Base-by-base conservation (phyloP, 2,329 filamentous ascomycete genomes). In the Ceratocystis colombiana region DNA sequence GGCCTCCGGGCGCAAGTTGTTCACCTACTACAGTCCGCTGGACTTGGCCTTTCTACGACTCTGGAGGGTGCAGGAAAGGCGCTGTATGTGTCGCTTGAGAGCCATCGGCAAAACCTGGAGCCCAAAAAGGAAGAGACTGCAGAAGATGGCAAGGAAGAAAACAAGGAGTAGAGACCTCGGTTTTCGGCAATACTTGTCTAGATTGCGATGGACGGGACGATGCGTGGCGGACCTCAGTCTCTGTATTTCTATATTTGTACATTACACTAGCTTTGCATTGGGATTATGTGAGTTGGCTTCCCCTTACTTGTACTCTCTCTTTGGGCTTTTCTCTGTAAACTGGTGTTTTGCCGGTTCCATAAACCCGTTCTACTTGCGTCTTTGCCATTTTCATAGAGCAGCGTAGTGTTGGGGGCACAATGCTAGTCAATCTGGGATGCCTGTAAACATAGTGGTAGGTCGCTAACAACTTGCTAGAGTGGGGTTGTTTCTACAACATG, bases 21-120 rank as follows among this genome's bases (percentile, higher is more conserved):
- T 64, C 79, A 79, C 69, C 83, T 96, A 77, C 80, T 99, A 74
- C 88, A 94, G 77, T 85, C 85, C 69, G 84, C 90, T 69, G 91
- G 92, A 50, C 83, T 90, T 66, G 85, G 87, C 67, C 76, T 99
- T 66, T 89, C 91, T 28, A 85, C 78, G 69, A 83, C 86, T n/a
- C 78, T 99, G 71, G 90, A 96, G 75, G 86, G 88, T 65, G 85
- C 89, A 62, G 82, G 87, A 68, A 90, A 87, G 80, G 92, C 84
- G 73, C 74, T 99, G 71, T 97, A 93, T 81, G 81, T 96, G 69
- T 90, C 93, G 12, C 79, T 99, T 72, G 93, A 97, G 79, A 85
- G 89, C 62, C 81, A 93, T 74, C 85, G 86, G 76, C 84, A 80
- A 62, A 88, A 93, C 77, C 76, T 99, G 74, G 90, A 96, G 73